Conservation (phyloP, 2,329 filamentous ascomycete species). For the Lanzia echinophila region DNA sequence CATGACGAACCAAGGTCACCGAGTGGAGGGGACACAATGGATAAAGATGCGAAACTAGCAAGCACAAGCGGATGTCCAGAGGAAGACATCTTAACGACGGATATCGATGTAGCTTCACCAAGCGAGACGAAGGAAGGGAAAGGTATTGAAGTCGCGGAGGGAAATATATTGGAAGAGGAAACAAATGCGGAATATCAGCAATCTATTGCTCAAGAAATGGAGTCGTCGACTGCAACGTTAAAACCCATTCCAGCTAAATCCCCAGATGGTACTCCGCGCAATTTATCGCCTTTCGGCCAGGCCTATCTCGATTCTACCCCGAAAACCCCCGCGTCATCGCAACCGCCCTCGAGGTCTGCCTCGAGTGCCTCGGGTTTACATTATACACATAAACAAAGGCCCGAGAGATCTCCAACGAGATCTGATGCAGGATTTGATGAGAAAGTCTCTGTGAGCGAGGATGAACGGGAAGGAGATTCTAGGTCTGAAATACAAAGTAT, state of each 20-base stretch:
- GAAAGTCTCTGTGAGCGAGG: conserved; percentile 50
- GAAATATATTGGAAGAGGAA: neutral
- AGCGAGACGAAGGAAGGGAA: neutral
- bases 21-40: conserved; percentile 8
- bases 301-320: conserved; percentile 44
- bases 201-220: conserved; percentile 23
- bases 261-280: conserved; percentile 7
- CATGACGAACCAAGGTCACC: neutral
- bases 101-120: conserved; percentile 1
- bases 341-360: conserved; percentile 34
- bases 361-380: conserved; percentile 29
- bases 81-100: neutral
- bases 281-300: conserved; percentile 18
- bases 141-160: neutral
- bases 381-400: conserved; percentile 31
- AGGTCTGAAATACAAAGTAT: conserved; percentile 90
- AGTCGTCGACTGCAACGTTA: conserved; percentile 31
- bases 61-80: conserved; percentile 1
- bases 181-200: neutral
- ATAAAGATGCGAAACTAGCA: conserved; percentile 1
- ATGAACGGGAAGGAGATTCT: conserved; percentile 61
- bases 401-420: conserved; percentile 44
- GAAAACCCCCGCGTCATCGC: conserved; percentile 36
- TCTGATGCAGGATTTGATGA: conserved; percentile 53
- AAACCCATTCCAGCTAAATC: conserved; percentile 21